Conservation (phyloP, 495 filamentous ascomycete species). For the Diplogelasinospora grovesii region DNA sequence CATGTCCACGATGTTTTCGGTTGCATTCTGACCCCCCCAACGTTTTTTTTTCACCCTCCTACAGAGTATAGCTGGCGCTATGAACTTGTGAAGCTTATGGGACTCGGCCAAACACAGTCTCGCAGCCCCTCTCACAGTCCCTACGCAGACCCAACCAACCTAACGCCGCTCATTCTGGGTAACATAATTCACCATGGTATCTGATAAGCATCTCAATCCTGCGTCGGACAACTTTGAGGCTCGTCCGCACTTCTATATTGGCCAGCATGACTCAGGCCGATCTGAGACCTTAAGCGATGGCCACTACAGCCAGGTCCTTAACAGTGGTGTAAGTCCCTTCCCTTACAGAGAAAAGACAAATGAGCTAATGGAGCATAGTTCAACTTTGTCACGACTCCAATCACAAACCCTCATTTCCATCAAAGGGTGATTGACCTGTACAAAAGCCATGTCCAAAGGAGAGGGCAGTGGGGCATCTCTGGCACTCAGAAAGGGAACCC, state of each 20-base stretch:
- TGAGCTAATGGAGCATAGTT: conserved; percentile 51
- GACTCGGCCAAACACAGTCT: too few species aligned
- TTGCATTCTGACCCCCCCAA: background rate
- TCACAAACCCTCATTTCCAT: conserved; percentile 80
- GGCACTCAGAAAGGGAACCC: conserved; percentile 18
- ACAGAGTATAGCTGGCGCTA: too few species aligned
- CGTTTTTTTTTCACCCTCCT: background rate
- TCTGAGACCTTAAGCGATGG: conserved; percentile 52
- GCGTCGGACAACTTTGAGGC: conserved; percentile 44
- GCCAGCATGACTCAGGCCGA: conserved; percentile 73
- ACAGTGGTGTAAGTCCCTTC: conserved; percentile 45
- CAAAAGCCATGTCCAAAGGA: conserved; percentile 45
- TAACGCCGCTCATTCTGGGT: background rate
- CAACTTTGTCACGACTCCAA: conserved; percentile 83
- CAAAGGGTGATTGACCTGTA: conserved; percentile 61
- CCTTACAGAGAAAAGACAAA: background rate
- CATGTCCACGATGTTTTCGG: conserved; percentile 3
- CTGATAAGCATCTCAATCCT: conserved; percentile 25
- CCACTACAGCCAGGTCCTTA: conserved; percentile 62
- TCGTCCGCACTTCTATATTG: conserved; percentile 66
- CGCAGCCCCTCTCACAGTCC: too few species aligned
- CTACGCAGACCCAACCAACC: too few species aligned
- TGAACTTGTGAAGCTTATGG: too few species aligned
- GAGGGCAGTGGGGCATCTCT: conserved; percentile 19
- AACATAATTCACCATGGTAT: conserved; percentile 14